These are phyloP conservation scores for Alternaria metachromatica DNA, from an alignment of 2,329 filamentous ascomycete genomes.

Conservation along the genomic window DNA sequence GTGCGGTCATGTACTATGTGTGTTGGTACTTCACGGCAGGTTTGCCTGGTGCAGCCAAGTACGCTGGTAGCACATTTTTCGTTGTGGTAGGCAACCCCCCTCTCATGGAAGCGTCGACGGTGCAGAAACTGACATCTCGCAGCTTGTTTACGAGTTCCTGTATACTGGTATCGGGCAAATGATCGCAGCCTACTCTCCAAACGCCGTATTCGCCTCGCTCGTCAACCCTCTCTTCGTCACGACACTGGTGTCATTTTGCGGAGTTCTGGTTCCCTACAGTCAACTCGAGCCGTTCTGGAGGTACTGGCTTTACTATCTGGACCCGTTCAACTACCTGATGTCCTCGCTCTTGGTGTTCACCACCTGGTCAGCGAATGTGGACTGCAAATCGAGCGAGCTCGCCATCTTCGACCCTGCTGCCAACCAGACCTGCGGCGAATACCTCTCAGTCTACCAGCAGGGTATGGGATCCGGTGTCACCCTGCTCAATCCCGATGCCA, in stretches of 20 bases:
- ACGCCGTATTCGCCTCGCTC: conserved; percentile 61
- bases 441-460: conserved; percentile 61
- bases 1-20: conserved; percentile 67
- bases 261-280: conserved; percentile 68
- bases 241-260: conserved; percentile 26
- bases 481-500: conserved; percentile 66
- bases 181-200: conserved; percentile 52
- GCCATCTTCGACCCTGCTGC: conserved; percentile 56
- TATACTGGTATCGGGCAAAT: conserved; percentile 62
- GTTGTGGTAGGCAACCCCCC: conserved; percentile 24
- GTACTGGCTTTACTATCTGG: conserved; percentile 48
- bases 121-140: conserved; percentile 55
- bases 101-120: not conserved
- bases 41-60: conserved; percentile 49
- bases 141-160: conserved; percentile 62
- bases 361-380: conserved; percentile 48
- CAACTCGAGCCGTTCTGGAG: conserved; percentile 73
- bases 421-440: conserved; percentile 63
- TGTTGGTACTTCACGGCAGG: conserved; percentile 66
- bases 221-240: conserved; percentile 21
- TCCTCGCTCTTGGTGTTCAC: conserved; percentile 48
- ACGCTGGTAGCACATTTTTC: conserved; percentile 57
- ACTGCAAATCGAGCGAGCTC: conserved; percentile 42
- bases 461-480: conserved; percentile 55
- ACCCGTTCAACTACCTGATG: conserved; percentile 52